Evolutionary conservation across 108 stramenopile genomes (phyloP).

Genomic region (Seminavis robusta): DNA sequence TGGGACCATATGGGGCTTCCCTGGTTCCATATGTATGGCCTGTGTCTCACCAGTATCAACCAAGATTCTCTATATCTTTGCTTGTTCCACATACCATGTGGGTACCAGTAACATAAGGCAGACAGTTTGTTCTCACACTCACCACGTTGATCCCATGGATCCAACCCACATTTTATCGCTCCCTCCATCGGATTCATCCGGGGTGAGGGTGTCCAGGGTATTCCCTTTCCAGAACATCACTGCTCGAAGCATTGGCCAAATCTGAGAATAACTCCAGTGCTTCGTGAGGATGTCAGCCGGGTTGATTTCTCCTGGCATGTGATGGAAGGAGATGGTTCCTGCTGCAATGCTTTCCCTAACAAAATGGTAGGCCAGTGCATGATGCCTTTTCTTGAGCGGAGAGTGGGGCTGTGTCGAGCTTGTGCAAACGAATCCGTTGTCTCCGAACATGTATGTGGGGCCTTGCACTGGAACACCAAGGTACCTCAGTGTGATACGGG

Average conservation of each 20-base stretch:
- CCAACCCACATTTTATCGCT: no score
- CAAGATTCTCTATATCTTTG: no score
- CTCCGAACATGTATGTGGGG: constrained; percentile 27
- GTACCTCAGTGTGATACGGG: constrained; percentile 13
- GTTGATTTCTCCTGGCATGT: constrained; percentile 6
- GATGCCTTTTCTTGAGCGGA: constrained; percentile 13
- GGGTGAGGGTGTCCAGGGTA: no score
- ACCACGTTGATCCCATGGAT: no score
- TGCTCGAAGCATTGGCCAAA: neutral
- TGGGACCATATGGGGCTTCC: no score
- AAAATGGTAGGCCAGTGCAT: constrained; percentile 12
- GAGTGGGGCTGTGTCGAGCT: neutral
- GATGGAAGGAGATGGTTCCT: neutral
- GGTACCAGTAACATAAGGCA: no score
- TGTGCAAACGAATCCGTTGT: constrained; percentile 13
- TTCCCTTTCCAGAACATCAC: constrained; percentile 4
- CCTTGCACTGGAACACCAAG: constrained; percentile 26
- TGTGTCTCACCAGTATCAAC: no score
- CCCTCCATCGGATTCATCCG: no score
- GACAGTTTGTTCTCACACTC: no score
- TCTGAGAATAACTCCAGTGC: constrained; percentile 1
- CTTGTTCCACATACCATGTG: no score
- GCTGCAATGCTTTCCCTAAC: constrained; percentile 18
- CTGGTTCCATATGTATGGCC: no score
- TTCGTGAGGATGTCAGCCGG: constrained; percentile 17